Base-by-base conservation (phyloP, 352 stramenopile genomes). In the Thalassiosira oceanica region DNA sequence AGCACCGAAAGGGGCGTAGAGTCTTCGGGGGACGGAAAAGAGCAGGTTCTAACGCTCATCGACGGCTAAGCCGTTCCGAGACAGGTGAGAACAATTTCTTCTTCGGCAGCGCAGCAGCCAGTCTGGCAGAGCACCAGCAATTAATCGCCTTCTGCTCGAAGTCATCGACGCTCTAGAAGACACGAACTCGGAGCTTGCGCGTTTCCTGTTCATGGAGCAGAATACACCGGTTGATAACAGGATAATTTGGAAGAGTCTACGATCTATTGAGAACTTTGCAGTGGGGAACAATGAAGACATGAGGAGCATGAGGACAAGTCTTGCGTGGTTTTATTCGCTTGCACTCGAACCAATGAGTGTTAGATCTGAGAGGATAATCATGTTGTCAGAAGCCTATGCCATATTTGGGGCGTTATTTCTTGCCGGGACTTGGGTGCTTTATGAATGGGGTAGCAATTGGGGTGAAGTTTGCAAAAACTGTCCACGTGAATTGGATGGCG, bases 321-420 rank as follows among this genome's bases (percentile, higher is more conserved):
- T 24, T 27, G 46, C 46, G 3, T 55, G 46, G 42, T 55, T 55
- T 39, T 55, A 55, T 41, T 55, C 46, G 3, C 46, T 60, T 8
- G 50, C 50, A 5, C 29, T 60, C 5, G 31, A 60, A 24, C 50
- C 50, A 3, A 27, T 60, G 35, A 35, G 48, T 23, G 50, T 49
- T n/a, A 29, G 50, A 21, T 29, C 31, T n/a, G 50, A 60, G n/a
- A 29, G 50, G 2, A 60, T 60, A 8, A 60, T 60, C 8, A 60
- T 55, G 50, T 18, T 60, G 6, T 29, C 50, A 29, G 50, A 60
- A 26, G 50, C 50, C 6, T 48, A 60, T 20, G 27, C 50, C 7
- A 60, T 60, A 11, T 60, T 52, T 52, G 44, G 44, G 42, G 46
- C 46, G 4, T 29, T 55, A 13, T 55, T 55, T 41, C 23, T 55